Base-by-base conservation (phyloP, 345 rosid genomes). In the Geranium brycei region DNA sequence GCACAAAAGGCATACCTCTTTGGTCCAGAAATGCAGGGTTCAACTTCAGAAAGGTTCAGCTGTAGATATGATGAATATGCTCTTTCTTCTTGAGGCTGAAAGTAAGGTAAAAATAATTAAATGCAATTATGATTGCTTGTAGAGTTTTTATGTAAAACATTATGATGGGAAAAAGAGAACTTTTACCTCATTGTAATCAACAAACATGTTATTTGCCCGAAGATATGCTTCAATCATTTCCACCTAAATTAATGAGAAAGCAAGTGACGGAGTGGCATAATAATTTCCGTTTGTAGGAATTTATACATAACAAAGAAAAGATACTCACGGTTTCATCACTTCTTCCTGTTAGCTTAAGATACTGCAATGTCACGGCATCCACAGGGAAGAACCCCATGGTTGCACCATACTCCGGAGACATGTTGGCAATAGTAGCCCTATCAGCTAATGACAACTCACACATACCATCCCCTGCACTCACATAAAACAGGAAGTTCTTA, bases 351-450 rank as follows among this genome's bases (percentile, higher is more conserved):
- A 91, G 77, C 78, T 81, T 88, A 14, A 91, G 85, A 71, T 91
- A 91, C 67, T 88, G 82, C 70, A 91, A 64, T 0, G 97, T 91
- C 69, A 85, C 95, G 78, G 82, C 87, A 67, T 91, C 97, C 58
- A 91, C 91, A 59, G 90, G 97, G 77, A 91, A 91, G 83, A 91
- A 91, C 16, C 96, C 97, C 97, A 91, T 88, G 35, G 96, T 91
- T 72, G 97, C 95, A 65, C 96, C 97, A 77, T 91, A 91, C 75
- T 88, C 96, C 3, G 97, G 97, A 60, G 95, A 91, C 97, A 91
- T 88, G 67, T 91, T 88, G 19, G 97, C 91, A 71, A 91, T 86
- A n/a, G 95, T 91, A 57, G 96, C 96, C 64, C 97, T 78, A 66
- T 91, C 97, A 58, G 96, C 95, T 57, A 91, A 73, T 65, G 97